Evolutionary conservation across 768 basidiomycete species (phyloP).

Genomic region (Tricholoma sp.): DNA sequence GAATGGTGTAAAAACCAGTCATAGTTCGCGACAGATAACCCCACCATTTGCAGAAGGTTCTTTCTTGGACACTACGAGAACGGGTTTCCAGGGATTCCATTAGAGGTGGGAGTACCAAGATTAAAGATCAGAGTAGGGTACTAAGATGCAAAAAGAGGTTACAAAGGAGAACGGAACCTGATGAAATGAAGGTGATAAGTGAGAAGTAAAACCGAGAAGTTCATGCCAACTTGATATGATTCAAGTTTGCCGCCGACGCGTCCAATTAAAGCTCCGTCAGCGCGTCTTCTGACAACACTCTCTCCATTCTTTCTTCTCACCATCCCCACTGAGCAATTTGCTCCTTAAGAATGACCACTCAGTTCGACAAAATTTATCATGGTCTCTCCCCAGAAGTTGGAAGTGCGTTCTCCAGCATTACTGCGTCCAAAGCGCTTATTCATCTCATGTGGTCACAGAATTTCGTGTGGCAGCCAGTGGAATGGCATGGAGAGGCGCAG

Average conservation of each 20-base stretch:
- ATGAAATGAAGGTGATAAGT: conserved; percentile 1
- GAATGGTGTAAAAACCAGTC: conserved; percentile 1
- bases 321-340: neutral
- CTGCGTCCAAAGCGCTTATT: conserved; percentile 3
- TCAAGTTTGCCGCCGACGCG: conserved; percentile 21
- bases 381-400: conserved; percentile 68
- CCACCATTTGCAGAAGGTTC: conserved; percentile 92
- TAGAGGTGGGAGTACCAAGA: neutral
- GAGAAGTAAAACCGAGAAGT: too few relatives aligned
- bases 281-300: too few relatives aligned
- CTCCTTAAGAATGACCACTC: conserved; percentile 52
- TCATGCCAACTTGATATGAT: conserved; percentile 5
- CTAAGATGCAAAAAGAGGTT: neutral
- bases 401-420: conserved; percentile 52
- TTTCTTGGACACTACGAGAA: conserved; percentile 63
- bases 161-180: conserved; percentile 6
- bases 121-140: neutral
- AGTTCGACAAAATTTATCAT: conserved; percentile 84
- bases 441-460: conserved; percentile 38
- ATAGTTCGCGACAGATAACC: conserved; percentile 6
- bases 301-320: conserved; percentile 2
- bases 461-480: conserved; percentile 87
- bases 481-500: conserved; percentile 90
- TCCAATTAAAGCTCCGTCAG: conserved; percentile 39
- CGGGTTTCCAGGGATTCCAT: conserved; percentile 61